These are phyloP conservation scores for Pulveroboletus sp. DNA, from an alignment of 768 basidiomycete genomes.

Conservation along the genomic window DNA sequence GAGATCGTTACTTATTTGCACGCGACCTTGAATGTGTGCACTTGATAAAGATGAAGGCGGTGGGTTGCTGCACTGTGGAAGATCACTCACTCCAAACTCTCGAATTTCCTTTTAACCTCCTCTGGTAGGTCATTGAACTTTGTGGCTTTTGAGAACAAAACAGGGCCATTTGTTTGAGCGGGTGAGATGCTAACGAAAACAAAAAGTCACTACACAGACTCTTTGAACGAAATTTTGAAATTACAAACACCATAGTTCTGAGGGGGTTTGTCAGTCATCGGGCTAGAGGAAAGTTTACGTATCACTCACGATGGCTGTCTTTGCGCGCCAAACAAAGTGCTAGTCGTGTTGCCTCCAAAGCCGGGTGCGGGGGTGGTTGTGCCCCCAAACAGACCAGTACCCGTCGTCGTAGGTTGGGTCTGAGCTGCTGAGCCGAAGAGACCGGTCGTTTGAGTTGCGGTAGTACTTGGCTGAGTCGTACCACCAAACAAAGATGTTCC, in stretches of 20 bases:
- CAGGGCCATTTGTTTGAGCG: conserved; percentile 25
- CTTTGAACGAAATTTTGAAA: not conserved
- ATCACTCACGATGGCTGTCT: conserved; percentile 30
- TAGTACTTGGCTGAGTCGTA: conserved; percentile 12
- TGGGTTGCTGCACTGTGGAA: not conserved
- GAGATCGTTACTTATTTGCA: conserved; percentile 76
- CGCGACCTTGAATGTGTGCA: conserved; percentile 66
- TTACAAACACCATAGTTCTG: conserved; percentile 27
- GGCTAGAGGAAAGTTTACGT: not conserved
- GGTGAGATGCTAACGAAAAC: conserved; percentile 25
- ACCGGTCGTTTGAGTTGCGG: conserved; percentile 11
- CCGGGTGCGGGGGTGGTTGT: conserved; percentile 3
- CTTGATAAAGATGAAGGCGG: conserved; percentile 34
- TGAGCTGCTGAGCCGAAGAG: conserved; percentile 19
- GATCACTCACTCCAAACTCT: conserved; percentile 60
- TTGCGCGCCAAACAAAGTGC: conserved; percentile 27
- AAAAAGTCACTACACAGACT: not conserved
- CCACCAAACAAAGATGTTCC: conserved; percentile 32
- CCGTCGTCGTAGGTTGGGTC: conserved; percentile 13
- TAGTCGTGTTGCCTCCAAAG: conserved; percentile 2
- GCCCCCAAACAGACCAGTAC: conserved; percentile 27
- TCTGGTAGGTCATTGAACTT: conserved; percentile 85
- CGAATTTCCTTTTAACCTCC: conserved; percentile 56
- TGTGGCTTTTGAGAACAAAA: conserved; percentile 44
- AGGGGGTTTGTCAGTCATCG: not conserved